Conservation (phyloP, 2,329 filamentous ascomycete species). For the Mycogone perniciosa region DNA sequence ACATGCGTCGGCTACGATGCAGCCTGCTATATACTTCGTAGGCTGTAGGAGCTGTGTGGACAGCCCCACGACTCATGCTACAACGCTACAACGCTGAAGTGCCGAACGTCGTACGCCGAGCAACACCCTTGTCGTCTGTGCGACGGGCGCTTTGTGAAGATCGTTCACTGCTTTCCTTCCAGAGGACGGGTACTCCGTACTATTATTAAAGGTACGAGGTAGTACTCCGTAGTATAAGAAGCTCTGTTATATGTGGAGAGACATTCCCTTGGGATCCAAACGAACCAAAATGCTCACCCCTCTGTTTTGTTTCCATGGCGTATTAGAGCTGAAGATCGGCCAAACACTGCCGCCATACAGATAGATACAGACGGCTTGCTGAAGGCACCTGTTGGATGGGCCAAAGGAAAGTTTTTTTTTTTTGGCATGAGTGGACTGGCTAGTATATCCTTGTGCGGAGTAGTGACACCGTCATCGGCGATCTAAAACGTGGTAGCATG, state of each 20-base stretch:
- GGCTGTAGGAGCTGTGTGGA: background rate
- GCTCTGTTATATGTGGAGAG: background rate
- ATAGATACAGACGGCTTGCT: too few relatives aligned
- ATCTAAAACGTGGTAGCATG: background rate
- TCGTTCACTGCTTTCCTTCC: conserved; percentile 4
- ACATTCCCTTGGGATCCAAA: background rate
- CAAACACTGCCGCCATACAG: too few relatives aligned
- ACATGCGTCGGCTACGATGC: background rate
- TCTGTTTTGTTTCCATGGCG: background rate
- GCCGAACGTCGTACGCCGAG: background rate
- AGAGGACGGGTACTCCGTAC: background rate
- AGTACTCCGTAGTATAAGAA: background rate
- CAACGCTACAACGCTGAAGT: too few relatives aligned
- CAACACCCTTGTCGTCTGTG: conserved; percentile 1
- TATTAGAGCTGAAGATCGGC: background rate
- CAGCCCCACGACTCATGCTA: too few relatives aligned
- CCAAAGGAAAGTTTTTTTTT: too few relatives aligned
- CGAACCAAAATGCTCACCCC: background rate
- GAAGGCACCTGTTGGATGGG: too few relatives aligned
- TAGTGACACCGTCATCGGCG: background rate
- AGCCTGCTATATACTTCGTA: background rate
- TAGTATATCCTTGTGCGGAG: background rate
- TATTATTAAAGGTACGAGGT: background rate
- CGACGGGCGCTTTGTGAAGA: conserved; percentile 1
- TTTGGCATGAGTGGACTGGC: too few relatives aligned